Evolutionary conservation across 2,329 filamentous ascomycete genomes (phyloP).

Genomic region (Stylonectria norvegica): DNA sequence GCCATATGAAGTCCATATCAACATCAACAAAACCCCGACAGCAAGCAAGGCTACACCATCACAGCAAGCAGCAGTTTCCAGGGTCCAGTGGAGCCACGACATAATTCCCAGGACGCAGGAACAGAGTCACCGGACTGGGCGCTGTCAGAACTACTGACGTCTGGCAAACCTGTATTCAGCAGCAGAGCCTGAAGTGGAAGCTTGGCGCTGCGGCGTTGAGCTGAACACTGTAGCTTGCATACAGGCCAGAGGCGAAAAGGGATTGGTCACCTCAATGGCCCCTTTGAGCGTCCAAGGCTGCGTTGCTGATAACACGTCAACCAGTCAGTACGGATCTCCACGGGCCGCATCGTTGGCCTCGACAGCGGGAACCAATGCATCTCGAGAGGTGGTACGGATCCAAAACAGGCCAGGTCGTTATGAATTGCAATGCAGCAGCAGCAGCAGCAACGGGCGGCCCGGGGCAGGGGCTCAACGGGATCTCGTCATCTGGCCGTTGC

Average conservation of each 20-base stretch:
- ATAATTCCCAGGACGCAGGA: slow-evolving; percentile 17
- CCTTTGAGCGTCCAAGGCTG: slow-evolving; percentile 3
- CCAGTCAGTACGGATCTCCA: too few relatives aligned
- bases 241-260: not conserved
- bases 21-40: too few relatives aligned
- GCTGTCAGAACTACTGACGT: too few relatives aligned
- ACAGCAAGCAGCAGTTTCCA: slow-evolving; percentile 5
- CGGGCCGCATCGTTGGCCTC: too few relatives aligned
- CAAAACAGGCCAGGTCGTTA: slow-evolving; percentile 4
- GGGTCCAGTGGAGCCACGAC: slow-evolving; percentile 27
- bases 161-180: too few relatives aligned
- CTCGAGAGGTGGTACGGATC: slow-evolving; percentile 3
- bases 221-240: not conserved
- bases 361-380: slow-evolving; percentile 11
- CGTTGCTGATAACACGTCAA: slow-evolving; percentile 1
- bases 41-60: slow-evolving; percentile 12
- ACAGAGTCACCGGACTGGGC: slow-evolving; percentile 10
- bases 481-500: slow-evolving; percentile 10
- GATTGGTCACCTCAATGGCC: not conserved
- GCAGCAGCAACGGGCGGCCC: slow-evolving; percentile 8
- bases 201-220: too few relatives aligned
- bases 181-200: too few relatives aligned
- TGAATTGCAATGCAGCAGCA: slow-evolving; percentile 2
- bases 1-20: slow-evolving; percentile 14
- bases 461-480: slow-evolving; percentile 13